These are phyloP conservation scores for Monosporascus sp. DNA, from an alignment of 2,329 filamentous ascomycete genomes.

Conservation along the genomic window DNA sequence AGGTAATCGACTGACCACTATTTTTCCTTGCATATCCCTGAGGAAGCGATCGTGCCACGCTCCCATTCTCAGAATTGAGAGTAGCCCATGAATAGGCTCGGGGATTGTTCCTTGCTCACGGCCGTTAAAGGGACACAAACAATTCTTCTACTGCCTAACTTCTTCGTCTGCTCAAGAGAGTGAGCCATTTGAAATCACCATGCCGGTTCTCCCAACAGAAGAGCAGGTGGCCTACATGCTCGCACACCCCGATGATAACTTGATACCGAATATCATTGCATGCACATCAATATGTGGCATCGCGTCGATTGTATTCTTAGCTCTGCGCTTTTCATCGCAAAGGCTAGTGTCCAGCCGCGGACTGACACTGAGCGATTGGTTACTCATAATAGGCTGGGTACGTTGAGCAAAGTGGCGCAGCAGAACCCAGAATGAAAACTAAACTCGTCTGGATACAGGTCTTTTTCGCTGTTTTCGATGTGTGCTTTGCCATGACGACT, in stretches of 20 bases:
- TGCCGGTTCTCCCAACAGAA: neutral
- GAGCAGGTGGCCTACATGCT: constrained; percentile 8
- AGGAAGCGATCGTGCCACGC: no score
- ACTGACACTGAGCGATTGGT: neutral
- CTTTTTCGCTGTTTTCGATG: neutral
- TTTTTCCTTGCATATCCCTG: no score
- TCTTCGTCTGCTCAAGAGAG: no score
- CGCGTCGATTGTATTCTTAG: constrained; percentile 1
- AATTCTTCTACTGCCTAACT: no score
- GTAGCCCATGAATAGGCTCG: no score
- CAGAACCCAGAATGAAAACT: neutral
- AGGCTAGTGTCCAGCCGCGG: neutral
- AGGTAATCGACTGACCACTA: no score
- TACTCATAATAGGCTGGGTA: neutral
- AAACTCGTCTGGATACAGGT: neutral
- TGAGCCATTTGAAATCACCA: neutral
- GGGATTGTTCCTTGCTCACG: no score
- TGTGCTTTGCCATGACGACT: constrained; percentile 1
- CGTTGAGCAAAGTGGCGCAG: neutral
- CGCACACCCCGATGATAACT: constrained; percentile 4
- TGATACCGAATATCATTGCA: constrained; percentile 4
- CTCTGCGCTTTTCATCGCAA: constrained; percentile 3
- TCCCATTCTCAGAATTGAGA: no score
- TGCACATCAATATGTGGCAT: constrained; percentile 6
- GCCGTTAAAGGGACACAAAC: no score